phyloP scores from a whole-genome alignment of 2,329 filamentous ascomycete species.

The Neurospora crassa region DNA sequence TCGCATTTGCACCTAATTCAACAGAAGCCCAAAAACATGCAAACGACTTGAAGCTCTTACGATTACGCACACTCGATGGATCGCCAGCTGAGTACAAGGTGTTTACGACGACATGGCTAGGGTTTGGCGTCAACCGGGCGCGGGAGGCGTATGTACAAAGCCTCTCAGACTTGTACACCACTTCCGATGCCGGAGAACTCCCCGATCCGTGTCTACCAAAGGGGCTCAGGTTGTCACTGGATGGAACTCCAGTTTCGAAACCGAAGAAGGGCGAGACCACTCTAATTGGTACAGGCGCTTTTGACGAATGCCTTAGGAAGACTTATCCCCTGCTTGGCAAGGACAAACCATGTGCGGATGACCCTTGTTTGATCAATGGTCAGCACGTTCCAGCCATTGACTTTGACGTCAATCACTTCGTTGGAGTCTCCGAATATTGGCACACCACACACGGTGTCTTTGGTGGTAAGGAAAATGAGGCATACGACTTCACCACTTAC shows the following conservation, averaged over 20 bases:
- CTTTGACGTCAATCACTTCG: slow-evolving; percentile 94
- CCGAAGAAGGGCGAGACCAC: slow-evolving; percentile 32
- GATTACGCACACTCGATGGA: slow-evolving; percentile 76
- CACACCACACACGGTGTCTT: slow-evolving; percentile 96
- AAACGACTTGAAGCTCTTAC: slow-evolving; percentile 76
- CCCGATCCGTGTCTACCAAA: slow-evolving; percentile 86
- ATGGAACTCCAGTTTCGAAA: slow-evolving; percentile 47
- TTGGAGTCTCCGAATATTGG: slow-evolving; percentile 98
- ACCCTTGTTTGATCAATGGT: slow-evolving; percentile 83
- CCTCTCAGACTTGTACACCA: slow-evolving; percentile 53
- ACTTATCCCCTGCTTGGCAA: slow-evolving; percentile 86
- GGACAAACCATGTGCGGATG: slow-evolving; percentile 70
- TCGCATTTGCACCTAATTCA: slow-evolving; percentile 89
- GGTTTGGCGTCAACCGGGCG: slow-evolving; percentile 94
- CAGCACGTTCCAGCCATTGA: slow-evolving; percentile 92
- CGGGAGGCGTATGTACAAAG: slow-evolving; percentile 73
- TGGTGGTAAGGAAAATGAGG: slow-evolving; percentile 64
- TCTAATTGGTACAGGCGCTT: slow-evolving; percentile 76
- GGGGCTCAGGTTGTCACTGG: slow-evolving; percentile 62
- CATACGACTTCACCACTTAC: slow-evolving; percentile 86
- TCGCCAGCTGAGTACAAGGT: slow-evolving; percentile 71
- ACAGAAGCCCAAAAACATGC: slow-evolving; percentile 87
- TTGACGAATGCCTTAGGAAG: slow-evolving; percentile 71
- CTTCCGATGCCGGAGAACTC: slow-evolving; percentile 49
- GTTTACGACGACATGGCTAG: slow-evolving; percentile 94